Percentiles rank a stretch among this genome's conserved stretches.
phyloP scores from a whole-genome alignment of 164 flowering plant genomes.

The Vitis cinerea region DNA sequence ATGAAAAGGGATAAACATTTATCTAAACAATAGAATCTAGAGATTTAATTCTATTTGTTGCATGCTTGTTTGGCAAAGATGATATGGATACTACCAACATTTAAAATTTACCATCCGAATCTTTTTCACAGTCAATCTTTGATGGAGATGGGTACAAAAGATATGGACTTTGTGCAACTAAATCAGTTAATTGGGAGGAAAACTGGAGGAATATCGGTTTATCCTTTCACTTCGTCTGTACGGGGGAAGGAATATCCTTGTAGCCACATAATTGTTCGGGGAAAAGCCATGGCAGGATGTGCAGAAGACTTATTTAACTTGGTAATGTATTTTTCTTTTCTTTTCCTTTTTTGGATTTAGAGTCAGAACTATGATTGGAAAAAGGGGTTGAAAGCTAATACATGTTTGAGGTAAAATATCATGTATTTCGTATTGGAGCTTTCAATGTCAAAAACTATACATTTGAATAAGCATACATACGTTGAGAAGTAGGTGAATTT shows the following conservation, averaged over 20 bases:
- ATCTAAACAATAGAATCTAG: too few relatives aligned
- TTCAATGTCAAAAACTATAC: too few relatives aligned
- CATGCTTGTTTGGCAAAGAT: not conserved
- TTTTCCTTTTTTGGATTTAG: not conserved
- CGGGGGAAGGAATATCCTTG: conserved; percentile 72
- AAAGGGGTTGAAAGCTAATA: too few relatives aligned
- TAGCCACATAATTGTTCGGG: conserved; percentile 79
- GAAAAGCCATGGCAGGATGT: conserved; percentile 93
- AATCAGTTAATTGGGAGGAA: conserved; percentile 97
- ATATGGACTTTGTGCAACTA: conserved; percentile 88
- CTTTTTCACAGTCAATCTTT: conserved; percentile 76
- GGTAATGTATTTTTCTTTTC: conserved; percentile 40
- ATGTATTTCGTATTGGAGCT: too few relatives aligned
- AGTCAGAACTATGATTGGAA: too few relatives aligned
- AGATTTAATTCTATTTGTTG: not conserved
- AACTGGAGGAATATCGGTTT: conserved; percentile 98
- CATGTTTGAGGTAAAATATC: too few relatives aligned
- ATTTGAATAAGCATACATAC: too few relatives aligned
- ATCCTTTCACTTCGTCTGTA: conserved; percentile 85
- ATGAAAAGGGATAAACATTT: too few relatives aligned
- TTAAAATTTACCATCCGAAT: not conserved
- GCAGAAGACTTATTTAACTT: conserved; percentile 85
- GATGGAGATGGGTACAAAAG: conserved; percentile 98
- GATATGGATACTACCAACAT: not conserved
- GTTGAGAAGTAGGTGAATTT: too few relatives aligned